Conservation (phyloP, 345 rosid species). For the Firmiana major region DNA sequence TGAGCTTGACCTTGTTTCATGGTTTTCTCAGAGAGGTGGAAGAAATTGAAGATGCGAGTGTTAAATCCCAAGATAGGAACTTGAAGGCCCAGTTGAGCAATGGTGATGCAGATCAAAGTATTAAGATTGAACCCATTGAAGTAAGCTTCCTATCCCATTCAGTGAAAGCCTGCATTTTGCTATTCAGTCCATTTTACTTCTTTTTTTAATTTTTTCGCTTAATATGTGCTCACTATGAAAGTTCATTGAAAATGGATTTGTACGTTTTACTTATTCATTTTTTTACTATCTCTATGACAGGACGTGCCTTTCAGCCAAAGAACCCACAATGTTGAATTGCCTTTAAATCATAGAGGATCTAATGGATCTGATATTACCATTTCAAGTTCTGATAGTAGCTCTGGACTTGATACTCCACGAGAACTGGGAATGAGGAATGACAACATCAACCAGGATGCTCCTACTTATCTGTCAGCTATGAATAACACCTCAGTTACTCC, state of each 20-base stretch:
- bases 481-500: slow-evolving; percentile 22
- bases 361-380: slow-evolving; percentile 72
- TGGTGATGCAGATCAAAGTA: slow-evolving; percentile 33
- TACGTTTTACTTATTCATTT: neutral
- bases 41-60: slow-evolving; percentile 42
- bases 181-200: neutral
- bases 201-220: neutral
- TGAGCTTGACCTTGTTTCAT: slow-evolving; percentile 18
- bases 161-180: neutral
- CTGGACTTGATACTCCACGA: slow-evolving; percentile 65
- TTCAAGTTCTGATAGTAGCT: slow-evolving; percentile 74
- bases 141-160: slow-evolving; percentile 32
- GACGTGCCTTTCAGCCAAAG: slow-evolving; percentile 40
- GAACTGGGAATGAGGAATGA: slow-evolving; percentile 45
- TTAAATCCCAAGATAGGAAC: slow-evolving; percentile 42
- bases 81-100: slow-evolving; percentile 55
- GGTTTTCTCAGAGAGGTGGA: slow-evolving; percentile 50
- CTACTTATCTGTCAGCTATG: slow-evolving; percentile 36
- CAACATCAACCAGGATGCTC: slow-evolving; percentile 33
- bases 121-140: slow-evolving; percentile 30
- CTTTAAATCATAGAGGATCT: slow-evolving; percentile 44
- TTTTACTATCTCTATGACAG: slow-evolving; percentile 28
- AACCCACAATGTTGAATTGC: slow-evolving; percentile 39
- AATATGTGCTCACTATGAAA: neutral
- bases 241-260: slow-evolving; percentile 1